A percentile compares a stretch with the other conserved stretches of the same genome.
phyloP scores from a whole-genome alignment of 179 eudicot genomes.

The Sideroxylon spinosum region DNA sequence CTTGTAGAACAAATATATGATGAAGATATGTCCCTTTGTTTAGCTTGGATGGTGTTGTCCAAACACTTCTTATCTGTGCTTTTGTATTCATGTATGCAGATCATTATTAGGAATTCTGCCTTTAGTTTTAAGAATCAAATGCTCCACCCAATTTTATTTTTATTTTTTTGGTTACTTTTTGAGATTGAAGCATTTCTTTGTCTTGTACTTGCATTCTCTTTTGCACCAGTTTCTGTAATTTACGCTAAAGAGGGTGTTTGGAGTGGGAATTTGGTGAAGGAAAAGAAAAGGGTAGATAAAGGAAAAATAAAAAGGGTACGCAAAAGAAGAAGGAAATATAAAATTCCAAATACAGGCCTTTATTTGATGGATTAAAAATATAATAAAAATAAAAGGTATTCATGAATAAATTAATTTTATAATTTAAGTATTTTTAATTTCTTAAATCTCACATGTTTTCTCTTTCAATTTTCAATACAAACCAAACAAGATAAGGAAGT shows the following conservation, averaged over 20 bases:
- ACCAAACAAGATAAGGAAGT: no score
- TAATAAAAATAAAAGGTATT: no score
- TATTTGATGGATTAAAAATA: no score
- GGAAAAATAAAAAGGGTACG: no score
- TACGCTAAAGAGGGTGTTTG: not conserved
- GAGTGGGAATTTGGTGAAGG: no score
- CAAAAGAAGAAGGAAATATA: no score
- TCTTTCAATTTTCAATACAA: no score
- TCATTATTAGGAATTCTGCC: not conserved
- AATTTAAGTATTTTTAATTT: no score
- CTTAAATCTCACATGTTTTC: no score
- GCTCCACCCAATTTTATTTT: not conserved
- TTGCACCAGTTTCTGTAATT: not conserved
- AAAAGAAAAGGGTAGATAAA: no score
- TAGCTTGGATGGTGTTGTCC: not conserved
- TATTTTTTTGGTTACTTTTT: not conserved
- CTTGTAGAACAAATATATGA: not conserved
- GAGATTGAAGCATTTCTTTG: not conserved
- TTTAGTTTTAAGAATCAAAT: not conserved
- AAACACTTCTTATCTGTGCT: not conserved
- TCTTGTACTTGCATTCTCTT: not conserved
- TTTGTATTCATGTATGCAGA: not conserved
- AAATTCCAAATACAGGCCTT: no score
- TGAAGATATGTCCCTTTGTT: not conserved
- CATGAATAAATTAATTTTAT: no score